A percentile compares a stretch with the other conserved stretches of the same genome.
These are phyloP conservation scores for Botrytis cinerea DNA, from an alignment of 2,329 filamentous ascomycete species.

Conservation along the genomic window DNA sequence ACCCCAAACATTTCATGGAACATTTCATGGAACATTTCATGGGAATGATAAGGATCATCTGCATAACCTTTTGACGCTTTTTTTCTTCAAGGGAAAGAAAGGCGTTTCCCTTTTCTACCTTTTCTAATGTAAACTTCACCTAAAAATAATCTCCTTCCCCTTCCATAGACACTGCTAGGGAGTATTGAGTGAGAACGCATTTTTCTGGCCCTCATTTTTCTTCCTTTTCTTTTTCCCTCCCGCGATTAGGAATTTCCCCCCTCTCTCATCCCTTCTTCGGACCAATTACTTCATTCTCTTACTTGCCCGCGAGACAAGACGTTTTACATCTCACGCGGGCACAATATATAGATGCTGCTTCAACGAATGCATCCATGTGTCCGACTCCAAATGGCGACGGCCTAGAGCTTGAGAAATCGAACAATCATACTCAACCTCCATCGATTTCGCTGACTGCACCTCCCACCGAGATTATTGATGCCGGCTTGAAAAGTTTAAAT, in stretches of 20 bases:
- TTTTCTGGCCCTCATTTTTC: constrained; percentile 3
- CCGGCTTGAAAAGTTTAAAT: constrained; percentile 77
- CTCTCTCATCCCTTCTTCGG: constrained; percentile 29
- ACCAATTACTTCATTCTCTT: neutral
- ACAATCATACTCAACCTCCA: constrained; percentile 33
- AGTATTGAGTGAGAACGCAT: neutral
- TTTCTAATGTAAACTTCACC: neutral
- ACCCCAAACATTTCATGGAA: neutral
- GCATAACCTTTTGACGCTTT: no score
- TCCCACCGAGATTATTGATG: constrained; percentile 55
- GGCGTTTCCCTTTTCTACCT: neutral
- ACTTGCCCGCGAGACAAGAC: neutral
- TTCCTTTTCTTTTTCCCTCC: neutral
- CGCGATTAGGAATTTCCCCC: constrained; percentile 25
- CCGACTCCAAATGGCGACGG: constrained; percentile 40
- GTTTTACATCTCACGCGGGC: neutral
- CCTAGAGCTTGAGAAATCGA: constrained; percentile 40
- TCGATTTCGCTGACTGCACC: constrained; percentile 37
- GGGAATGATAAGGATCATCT: neutral
- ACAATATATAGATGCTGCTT: constrained; percentile 33
- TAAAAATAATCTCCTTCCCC: neutral
- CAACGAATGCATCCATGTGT: constrained; percentile 42
- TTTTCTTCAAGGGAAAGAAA: neutral
- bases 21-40: neutral
- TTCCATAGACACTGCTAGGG: neutral